phyloP scores from a whole-genome alignment of 768 basidiomycete species.

The Kwoniella sp. region DNA sequence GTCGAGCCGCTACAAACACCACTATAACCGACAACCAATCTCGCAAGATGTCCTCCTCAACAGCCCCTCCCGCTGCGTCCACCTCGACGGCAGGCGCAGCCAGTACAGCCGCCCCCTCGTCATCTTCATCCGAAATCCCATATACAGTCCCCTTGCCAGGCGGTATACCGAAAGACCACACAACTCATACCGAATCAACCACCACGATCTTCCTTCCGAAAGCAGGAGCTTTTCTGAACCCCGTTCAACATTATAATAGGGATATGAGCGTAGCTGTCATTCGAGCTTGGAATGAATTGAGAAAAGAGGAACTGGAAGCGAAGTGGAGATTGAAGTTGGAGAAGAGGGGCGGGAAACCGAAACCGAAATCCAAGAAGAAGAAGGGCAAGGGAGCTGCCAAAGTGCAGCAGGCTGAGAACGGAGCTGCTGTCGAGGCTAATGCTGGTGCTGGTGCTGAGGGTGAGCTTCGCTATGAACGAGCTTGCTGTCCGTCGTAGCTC shows the following conservation, averaged over 20 bases:
- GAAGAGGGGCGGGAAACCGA: constrained; percentile 60
- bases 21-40: too few species aligned
- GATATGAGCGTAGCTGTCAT: constrained; percentile 91
- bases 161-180: constrained; percentile 46
- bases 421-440: too few species aligned
- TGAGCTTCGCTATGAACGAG: too few species aligned
- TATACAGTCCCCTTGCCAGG: constrained; percentile 41
- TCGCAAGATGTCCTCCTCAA: constrained; percentile 10
- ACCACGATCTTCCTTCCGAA: constrained; percentile 69
- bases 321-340: constrained; percentile 59
- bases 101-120: neutral
- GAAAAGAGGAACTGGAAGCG: constrained; percentile 41
- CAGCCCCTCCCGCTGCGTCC: neutral
- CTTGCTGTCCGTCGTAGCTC: too few species aligned
- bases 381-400: constrained; percentile 33
- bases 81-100: neutral
- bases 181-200: constrained; percentile 52
- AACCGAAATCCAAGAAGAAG: constrained; percentile 44
- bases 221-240: constrained; percentile 87
- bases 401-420: too few species aligned
- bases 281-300: constrained; percentile 77
- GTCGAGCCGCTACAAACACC: too few species aligned
- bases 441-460: neutral
- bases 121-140: constrained; percentile 16
- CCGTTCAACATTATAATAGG: constrained; percentile 96